Percentiles rank a stretch among this genome's conserved stretches.
These are phyloP conservation scores for Syzygium aromaticum DNA, from an alignment of 345 rosid species.

Conservation along the genomic window DNA sequence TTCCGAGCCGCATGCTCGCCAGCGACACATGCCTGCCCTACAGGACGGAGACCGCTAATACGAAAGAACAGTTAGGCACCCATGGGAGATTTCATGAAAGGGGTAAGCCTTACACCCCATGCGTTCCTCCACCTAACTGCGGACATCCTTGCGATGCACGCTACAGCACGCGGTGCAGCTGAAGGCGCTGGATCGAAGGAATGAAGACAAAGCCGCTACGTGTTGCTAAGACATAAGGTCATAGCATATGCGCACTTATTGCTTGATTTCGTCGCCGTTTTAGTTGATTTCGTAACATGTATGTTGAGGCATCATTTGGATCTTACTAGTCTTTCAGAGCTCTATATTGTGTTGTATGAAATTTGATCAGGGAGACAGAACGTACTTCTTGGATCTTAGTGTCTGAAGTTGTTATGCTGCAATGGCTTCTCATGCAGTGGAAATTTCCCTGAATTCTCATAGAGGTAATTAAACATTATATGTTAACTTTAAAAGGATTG, in stretches of 20 bases:
- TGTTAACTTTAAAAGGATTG: background rate
- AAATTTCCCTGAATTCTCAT: background rate
- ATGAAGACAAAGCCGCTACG: background rate
- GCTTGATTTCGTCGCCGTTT: background rate
- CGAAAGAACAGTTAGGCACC: background rate
- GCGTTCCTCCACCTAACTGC: background rate
- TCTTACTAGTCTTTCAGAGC: background rate
- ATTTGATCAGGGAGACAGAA: background rate
- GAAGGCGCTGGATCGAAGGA: background rate
- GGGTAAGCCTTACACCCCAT: background rate
- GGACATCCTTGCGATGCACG: background rate
- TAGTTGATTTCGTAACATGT: background rate
- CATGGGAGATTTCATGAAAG: background rate
- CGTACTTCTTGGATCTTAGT: background rate
- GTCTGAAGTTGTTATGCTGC: background rate
- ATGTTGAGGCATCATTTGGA: background rate
- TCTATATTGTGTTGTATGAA: background rate
- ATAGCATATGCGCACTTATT: background rate
- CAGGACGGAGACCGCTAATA: background rate
- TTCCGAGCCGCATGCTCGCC: background rate
- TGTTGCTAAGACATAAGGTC: fast-evolving
- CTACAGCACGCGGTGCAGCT: background rate
- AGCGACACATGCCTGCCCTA: background rate
- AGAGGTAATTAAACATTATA: background rate
- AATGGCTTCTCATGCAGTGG: background rate